These are phyloP conservation scores for Candida glucosophila DNA, from an alignment of 1,139 yeast species.

Conservation along the genomic window DNA sequence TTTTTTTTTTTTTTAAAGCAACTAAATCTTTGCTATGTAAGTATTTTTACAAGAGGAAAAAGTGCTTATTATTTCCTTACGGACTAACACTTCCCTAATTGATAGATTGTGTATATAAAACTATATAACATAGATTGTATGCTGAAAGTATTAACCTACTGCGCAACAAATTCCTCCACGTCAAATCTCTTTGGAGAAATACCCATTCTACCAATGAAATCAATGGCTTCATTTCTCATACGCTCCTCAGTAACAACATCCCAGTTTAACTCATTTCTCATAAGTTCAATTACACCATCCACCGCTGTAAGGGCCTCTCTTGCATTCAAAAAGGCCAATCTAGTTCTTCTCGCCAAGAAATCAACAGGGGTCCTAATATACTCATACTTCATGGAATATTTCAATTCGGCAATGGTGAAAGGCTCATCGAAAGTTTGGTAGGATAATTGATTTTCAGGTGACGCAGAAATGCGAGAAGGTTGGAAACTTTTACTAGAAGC, in stretches of 20 bases:
- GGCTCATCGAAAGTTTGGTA: constrained; percentile 68
- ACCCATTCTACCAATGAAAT: constrained; percentile 58
- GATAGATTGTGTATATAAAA: too few relatives aligned
- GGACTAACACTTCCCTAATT: too few relatives aligned
- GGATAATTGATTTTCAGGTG: constrained; percentile 27
- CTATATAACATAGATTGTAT: too few relatives aligned
- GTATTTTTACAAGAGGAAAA: too few relatives aligned
- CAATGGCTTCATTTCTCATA: constrained; percentile 46
- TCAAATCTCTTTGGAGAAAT: constrained; percentile 29
- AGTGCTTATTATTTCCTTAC: too few relatives aligned
- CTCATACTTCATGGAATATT: constrained; percentile 75
- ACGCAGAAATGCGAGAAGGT: constrained; percentile 26
- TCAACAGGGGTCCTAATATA: constrained; percentile 84
- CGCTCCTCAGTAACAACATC: constrained; percentile 46
- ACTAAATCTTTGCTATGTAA: too few relatives aligned
- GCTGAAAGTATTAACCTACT: constrained; percentile 8
- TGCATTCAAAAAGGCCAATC: constrained; percentile 88
- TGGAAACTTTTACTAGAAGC: constrained; percentile 34
- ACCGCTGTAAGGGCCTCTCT: constrained; percentile 75
- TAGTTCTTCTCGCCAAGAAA: constrained; percentile 87
- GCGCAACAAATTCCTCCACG: constrained; percentile 20
- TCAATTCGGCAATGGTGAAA: constrained; percentile 85
- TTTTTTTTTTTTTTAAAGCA: too few relatives aligned
- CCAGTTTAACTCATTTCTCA: constrained; percentile 80
- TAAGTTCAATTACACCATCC: constrained; percentile 77